Conservation (phyloP, 495 filamentous ascomycete genomes). For the Pyronema omphalodes region DNA sequence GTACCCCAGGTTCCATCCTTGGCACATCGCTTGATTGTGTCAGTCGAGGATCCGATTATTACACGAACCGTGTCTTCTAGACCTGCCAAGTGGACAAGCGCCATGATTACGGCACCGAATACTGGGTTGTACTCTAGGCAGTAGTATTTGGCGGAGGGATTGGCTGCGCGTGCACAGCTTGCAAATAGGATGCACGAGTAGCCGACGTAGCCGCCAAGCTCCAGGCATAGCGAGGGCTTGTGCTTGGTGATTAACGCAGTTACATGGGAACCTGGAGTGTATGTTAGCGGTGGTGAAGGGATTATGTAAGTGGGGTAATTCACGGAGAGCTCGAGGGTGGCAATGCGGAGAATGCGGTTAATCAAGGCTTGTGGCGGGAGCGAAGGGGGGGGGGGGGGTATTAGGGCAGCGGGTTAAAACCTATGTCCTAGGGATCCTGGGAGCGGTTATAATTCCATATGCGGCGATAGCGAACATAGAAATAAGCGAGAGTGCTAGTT, state of each 20-base stretch:
- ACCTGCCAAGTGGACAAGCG: conserved; percentile 49
- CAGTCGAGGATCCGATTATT: conserved; percentile 44
- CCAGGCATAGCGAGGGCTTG: conserved; percentile 52
- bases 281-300: too few relatives aligned
- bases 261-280: conserved; percentile 31
- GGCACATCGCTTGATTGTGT: conserved; percentile 37
- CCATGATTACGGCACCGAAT: conserved; percentile 43
- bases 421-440: too few relatives aligned
- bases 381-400: too few relatives aligned
- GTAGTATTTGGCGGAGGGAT: conserved; percentile 29
- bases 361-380: too few relatives aligned
- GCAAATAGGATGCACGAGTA: conserved; percentile 62
- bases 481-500: too few relatives aligned
- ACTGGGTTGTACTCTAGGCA: conserved; percentile 50
- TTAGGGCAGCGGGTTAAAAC: too few relatives aligned
- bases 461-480: too few relatives aligned
- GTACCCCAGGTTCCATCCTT: conserved; percentile 31
- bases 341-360: too few relatives aligned
- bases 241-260: conserved; percentile 41
- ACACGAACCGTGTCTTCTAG: conserved; percentile 46
- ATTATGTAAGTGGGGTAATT: too few relatives aligned
- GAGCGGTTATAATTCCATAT: too few relatives aligned
- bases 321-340: too few relatives aligned
- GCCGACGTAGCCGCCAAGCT: conserved; percentile 66
- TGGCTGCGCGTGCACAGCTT: conserved; percentile 35